phyloP scores from a whole-genome alignment of 2,329 filamentous ascomycete species.

The Drechmeria coniospora region DNA sequence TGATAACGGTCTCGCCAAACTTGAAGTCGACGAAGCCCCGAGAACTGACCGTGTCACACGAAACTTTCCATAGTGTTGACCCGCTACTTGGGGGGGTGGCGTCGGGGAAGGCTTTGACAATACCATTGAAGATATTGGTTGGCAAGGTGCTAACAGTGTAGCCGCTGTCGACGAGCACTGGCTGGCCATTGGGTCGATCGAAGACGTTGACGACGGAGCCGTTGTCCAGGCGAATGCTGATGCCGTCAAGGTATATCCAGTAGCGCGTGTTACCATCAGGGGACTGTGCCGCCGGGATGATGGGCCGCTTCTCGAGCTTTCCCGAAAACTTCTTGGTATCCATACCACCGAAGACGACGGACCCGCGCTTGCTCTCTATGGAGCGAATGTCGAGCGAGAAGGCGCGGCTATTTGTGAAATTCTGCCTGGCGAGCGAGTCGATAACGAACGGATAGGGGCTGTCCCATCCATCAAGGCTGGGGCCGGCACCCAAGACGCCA shows the following conservation, averaged over 20 bases:
- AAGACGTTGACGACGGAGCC: constrained; percentile 29
- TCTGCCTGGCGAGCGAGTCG: constrained; percentile 18
- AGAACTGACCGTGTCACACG: constrained; percentile 20
- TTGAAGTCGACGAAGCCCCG: constrained; percentile 29
- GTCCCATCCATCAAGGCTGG: constrained; percentile 17
- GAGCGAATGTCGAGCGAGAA: constrained; percentile 20
- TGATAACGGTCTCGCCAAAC: constrained; percentile 28
- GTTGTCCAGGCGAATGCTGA: constrained; percentile 18
- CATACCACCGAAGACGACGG: constrained; percentile 38
- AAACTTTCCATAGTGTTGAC: constrained; percentile 31
- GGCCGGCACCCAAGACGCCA: constrained; percentile 21
- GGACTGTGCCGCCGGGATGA: constrained; percentile 27
- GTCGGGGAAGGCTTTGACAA: constrained; percentile 25
- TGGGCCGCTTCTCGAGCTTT: constrained; percentile 36
- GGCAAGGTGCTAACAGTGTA: constrained; percentile 54
- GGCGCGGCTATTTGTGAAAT: constrained; percentile 21
- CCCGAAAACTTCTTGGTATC: constrained; percentile 41
- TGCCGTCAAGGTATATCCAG: constrained; percentile 24
- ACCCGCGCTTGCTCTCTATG: constrained; percentile 14
- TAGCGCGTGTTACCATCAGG: constrained; percentile 22
- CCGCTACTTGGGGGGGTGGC: constrained; percentile 5
- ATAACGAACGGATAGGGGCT: constrained; percentile 18
- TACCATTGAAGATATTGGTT: constrained; percentile 29
- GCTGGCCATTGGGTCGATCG: constrained; percentile 16
- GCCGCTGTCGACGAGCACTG: constrained; percentile 49